Percentiles rank a stretch among this genome's conserved stretches.
phyloP scores from a whole-genome alignment of 192 early-diverging fungal genomes.

The Phycomyces nitens region DNA sequence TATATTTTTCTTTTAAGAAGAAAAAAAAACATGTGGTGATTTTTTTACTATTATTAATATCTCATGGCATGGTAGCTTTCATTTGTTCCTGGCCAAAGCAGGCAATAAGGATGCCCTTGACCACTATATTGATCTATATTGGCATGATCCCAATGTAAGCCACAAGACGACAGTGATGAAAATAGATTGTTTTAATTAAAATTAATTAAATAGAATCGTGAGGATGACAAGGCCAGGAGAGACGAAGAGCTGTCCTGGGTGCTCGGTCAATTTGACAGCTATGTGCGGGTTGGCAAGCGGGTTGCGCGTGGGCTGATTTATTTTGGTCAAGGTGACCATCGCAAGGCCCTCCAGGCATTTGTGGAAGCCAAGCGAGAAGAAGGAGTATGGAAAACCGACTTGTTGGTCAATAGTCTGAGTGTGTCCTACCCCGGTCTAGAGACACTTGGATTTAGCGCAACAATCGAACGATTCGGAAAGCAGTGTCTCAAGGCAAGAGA shows the following conservation, averaged over 20 bases:
- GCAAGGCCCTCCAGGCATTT: slow-evolving; percentile 9
- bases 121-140: neutral
- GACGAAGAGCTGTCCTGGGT: too few species aligned
- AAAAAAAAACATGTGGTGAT: too few species aligned
- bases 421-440: neutral
- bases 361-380: slow-evolving; percentile 22
- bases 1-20: too few species aligned
- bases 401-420: slow-evolving; percentile 1
- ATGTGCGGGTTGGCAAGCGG: neutral
- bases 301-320: neutral
- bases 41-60: too few species aligned
- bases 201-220: too few species aligned
- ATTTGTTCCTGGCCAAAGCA: slow-evolving; percentile 1
- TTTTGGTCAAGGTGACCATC: slow-evolving; percentile 7
- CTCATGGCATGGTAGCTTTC: neutral
- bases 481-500: slow-evolving; percentile 17
- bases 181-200: neutral
- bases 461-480: slow-evolving; percentile 12
- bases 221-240: too few species aligned
- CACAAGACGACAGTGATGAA: neutral
- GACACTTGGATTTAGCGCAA: slow-evolving; percentile 6
- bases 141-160: neutral
- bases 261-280: slow-evolving; percentile 5
- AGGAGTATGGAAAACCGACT: slow-evolving; percentile 20
- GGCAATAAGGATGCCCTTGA: neutral